Evolutionary conservation across 176 grass and related monocot species (phyloP).

Genomic region (Microstegium vimineum): DNA sequence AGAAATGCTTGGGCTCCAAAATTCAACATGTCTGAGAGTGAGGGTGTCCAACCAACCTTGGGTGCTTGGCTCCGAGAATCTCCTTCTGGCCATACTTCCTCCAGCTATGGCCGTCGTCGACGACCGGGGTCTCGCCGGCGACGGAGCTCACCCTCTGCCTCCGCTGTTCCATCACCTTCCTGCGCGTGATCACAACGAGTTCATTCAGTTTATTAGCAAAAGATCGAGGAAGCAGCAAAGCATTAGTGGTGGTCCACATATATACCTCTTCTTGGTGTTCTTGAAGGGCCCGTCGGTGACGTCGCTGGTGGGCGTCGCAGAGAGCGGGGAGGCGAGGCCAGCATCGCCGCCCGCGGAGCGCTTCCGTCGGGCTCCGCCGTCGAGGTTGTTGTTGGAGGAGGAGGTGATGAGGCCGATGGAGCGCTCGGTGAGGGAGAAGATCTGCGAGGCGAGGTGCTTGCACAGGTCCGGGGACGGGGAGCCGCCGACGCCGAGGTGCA

Average conservation of each 20-base stretch:
- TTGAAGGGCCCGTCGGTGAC: slow-evolving; percentile 42
- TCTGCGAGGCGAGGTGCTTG: slow-evolving; percentile 39
- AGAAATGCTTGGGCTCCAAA: no score
- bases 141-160: slow-evolving; percentile 39
- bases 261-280: slow-evolving; percentile 39
- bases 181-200: background rate
- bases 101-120: slow-evolving; percentile 78
- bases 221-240: no score
- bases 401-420: slow-evolving; percentile 53
- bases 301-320: slow-evolving; percentile 30
- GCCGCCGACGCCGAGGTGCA: slow-evolving; percentile 25
- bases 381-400: no score
- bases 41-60: slow-evolving; percentile 18
- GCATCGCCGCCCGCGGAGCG: background rate
- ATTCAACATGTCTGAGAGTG: no score
- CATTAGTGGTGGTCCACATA: background rate
- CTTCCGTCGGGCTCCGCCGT: background rate
- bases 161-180: slow-evolving; percentile 39
- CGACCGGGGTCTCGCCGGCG: slow-evolving; percentile 24
- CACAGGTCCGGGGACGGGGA: slow-evolving; percentile 16
- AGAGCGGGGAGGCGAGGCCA: background rate
- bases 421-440: slow-evolving; percentile 35
- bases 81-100: slow-evolving; percentile 88
- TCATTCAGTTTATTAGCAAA: background rate
- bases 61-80: slow-evolving; percentile 59